Evolutionary conservation across 257 asterid species (phyloP).

Genomic region (Phtheirospermum japonicum): DNA sequence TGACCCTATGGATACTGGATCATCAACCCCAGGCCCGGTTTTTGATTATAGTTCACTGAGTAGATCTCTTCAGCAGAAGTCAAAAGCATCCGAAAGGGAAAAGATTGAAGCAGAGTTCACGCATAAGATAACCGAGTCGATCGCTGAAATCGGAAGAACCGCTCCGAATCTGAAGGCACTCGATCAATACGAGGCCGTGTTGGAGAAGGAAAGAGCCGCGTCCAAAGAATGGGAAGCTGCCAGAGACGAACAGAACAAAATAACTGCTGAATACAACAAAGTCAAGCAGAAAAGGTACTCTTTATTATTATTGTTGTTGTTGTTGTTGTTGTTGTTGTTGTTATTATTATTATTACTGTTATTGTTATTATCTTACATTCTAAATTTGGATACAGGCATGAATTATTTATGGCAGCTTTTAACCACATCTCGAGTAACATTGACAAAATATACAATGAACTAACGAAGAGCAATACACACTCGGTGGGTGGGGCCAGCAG

Average conservation of each 20-base stretch:
- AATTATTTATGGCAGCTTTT: slow-evolving; percentile 87
- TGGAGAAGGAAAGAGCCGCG: slow-evolving; percentile 74
- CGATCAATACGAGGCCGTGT: slow-evolving; percentile 83
- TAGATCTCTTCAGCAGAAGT: slow-evolving; percentile 70
- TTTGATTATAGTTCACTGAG: slow-evolving; percentile 75
- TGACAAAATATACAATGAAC: slow-evolving; percentile 90
- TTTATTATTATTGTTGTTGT: neutral
- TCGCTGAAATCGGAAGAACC: slow-evolving; percentile 83
- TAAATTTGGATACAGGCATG: slow-evolving; percentile 54
- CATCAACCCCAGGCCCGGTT: slow-evolving; percentile 47
- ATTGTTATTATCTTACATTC: slow-evolving; percentile 22
- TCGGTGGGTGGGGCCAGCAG: slow-evolving; percentile 59
- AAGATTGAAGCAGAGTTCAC: slow-evolving; percentile 85
- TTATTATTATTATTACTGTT: neutral
- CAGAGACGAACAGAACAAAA: slow-evolving; percentile 75
- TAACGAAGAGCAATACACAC: slow-evolving; percentile 66
- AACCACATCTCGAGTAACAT: slow-evolving; percentile 76
- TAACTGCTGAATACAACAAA: slow-evolving; percentile 65
- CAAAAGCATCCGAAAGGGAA: slow-evolving; percentile 73
- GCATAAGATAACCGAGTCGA: slow-evolving; percentile 59
- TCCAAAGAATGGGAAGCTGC: slow-evolving; percentile 88
- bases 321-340: neutral
- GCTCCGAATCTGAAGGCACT: slow-evolving; percentile 94
- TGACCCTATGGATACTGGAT: slow-evolving; percentile 82
- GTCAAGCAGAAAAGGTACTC: slow-evolving; percentile 70